Base-by-base conservation (phyloP, 345 rosid species). In the Sonneratia caseolaris region DNA sequence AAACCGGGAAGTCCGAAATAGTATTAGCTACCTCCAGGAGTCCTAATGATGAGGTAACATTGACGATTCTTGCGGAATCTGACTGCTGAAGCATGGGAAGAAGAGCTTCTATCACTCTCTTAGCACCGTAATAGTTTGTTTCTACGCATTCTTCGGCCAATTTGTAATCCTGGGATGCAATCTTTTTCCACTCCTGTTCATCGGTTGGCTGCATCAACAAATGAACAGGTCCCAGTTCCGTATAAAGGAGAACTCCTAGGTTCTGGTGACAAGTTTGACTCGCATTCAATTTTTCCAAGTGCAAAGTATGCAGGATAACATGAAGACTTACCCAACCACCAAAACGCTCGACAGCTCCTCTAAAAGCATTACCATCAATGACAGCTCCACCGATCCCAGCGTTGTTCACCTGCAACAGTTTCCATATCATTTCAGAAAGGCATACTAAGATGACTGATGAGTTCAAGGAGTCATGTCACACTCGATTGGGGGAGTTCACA, bases 331-430 rank as follows among this genome's bases (percentile, higher is more conserved):
- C 73, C 37, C 51, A 37, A 12, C 61, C 78, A 73, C 79, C 77
- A 32, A 35, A n/a, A 42, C 70, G 69, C 15, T 71, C 66, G 16
- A 64, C 40, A 18, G 67, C 75, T n/a, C 57, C 64, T 1, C 78
- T 51, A 42, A 75, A 13, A 51, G 59, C 73, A 16, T 78, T 74
- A 7, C 1, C 18, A 55, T 86, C 76, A 3, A 77, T 0, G 13
- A 11, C 45, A 59, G 13, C 2, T 22, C 81, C 82, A 38, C 15
- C 4, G 24, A 80, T 64, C 24, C 82, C 87, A 1, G 83, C 83
- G 75, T 81, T 82, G 73, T 82, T 86, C 59, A 86, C 87, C 90
- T 86, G 74, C 68, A 22, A 72, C 10, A 5, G 27, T 22, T 14
- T 19, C 27, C 38, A 7, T 45, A 21, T 43, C 21, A 45, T 3